Percentiles rank a stretch among this genome's conserved stretches.
phyloP scores from a whole-genome alignment of 2,329 filamentous ascomycete genomes.

The Fusarium siculi region DNA sequence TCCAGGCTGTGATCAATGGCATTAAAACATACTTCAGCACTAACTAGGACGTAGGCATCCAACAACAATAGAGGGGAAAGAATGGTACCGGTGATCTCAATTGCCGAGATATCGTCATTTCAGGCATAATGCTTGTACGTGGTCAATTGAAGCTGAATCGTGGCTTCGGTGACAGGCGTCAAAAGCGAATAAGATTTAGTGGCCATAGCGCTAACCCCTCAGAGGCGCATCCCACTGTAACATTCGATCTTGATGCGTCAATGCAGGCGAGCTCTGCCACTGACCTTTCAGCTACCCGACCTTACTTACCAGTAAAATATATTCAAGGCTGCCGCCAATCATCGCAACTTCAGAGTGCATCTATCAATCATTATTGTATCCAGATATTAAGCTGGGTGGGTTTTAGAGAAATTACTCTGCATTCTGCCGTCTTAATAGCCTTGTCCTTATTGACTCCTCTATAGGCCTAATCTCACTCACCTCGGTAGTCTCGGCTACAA shows the following conservation, averaged over 20 bases:
- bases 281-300: not conserved
- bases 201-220: not conserved
- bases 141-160: not conserved
- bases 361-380: fast-evolving
- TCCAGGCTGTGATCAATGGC: not conserved
- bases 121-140: not conserved
- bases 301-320: not conserved
- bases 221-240: not conserved
- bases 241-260: not conserved
- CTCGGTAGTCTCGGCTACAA: constrained; percentile 10
- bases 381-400: fast-evolving
- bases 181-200: not conserved
- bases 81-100: not conserved
- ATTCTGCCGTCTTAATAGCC: not conserved
- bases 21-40: not conserved
- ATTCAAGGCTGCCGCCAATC: not conserved
- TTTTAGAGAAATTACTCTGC: not conserved
- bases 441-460: not conserved
- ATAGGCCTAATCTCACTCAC: not conserved
- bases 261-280: not conserved
- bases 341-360: not conserved
- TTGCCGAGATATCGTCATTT: not conserved
- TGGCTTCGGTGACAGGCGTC: not conserved
- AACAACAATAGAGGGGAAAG: not conserved
- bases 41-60: too few relatives aligned